phyloP scores from a whole-genome alignment of 2,329 filamentous ascomycete species.

The Neurospora crassa region DNA sequence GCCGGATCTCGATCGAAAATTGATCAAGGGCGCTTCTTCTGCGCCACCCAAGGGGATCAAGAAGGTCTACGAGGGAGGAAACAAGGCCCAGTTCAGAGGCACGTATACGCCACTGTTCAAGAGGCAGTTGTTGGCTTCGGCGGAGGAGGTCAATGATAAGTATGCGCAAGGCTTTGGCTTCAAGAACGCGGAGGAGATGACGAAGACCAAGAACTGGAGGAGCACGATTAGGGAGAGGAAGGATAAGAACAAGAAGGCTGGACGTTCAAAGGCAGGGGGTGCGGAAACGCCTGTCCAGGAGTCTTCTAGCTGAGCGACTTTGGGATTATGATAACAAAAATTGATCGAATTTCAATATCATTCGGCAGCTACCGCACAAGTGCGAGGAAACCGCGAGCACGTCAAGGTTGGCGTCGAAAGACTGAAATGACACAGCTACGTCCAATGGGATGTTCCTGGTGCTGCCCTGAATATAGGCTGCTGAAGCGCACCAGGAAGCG shows the following conservation, averaged over 20 bases:
- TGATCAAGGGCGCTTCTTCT: slow-evolving; percentile 32
- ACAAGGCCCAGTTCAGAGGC: slow-evolving; percentile 39
- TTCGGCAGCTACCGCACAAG: not conserved
- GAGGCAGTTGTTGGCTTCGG: slow-evolving; percentile 37
- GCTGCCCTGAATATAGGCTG: not conserved
- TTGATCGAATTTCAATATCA: too few species aligned
- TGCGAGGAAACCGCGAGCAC: not conserved
- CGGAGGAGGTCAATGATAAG: slow-evolving; percentile 48
- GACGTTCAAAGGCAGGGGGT: not conserved
- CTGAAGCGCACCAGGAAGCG: not conserved
- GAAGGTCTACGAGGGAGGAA: slow-evolving; percentile 45
- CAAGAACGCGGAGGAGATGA: slow-evolving; percentile 39
- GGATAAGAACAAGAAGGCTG: slow-evolving; percentile 3
- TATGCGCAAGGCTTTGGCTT: slow-evolving; percentile 55
- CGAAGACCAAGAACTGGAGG: slow-evolving; percentile 27
- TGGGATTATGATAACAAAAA: not conserved
- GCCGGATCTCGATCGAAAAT: slow-evolving; percentile 11
- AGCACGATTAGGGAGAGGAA: slow-evolving; percentile 21
- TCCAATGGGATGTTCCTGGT: not conserved
- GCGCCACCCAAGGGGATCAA: slow-evolving; percentile 21
- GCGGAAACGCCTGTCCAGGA: not conserved
- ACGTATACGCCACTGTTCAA: slow-evolving; percentile 47
- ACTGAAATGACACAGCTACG: not conserved
- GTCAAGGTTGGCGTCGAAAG: not conserved
- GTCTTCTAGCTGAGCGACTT: not conserved